Conservation (phyloP, 768 basidiomycete species). For the Mycena pura region DNA sequence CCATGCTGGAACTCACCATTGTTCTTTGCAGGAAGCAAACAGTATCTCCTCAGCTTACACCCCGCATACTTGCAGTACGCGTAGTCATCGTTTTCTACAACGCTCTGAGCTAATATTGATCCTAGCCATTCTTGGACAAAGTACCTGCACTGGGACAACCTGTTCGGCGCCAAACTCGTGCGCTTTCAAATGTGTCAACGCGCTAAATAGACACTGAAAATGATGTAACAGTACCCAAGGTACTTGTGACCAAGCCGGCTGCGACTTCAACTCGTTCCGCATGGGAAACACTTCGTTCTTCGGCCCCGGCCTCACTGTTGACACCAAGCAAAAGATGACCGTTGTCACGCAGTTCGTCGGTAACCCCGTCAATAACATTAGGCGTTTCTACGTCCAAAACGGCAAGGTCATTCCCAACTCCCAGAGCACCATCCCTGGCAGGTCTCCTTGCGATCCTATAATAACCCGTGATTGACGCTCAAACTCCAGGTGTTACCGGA, state of each 20-base stretch:
- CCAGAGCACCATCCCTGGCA: constrained; percentile 42
- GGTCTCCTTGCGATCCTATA: neutral
- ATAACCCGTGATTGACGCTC: neutral
- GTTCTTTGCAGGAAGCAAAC: constrained; percentile 18
- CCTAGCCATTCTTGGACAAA: constrained; percentile 37
- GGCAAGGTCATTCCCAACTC: constrained; percentile 43
- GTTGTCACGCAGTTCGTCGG: constrained; percentile 43
- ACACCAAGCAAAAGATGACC: constrained; percentile 48
- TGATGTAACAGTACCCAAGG: constrained; percentile 23
- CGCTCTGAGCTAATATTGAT: neutral
- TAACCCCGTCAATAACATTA: constrained; percentile 48
- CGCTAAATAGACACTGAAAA: neutral
- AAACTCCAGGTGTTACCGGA: constrained; percentile 25
- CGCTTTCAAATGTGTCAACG: neutral
- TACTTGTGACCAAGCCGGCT: constrained; percentile 50
- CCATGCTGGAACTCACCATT: constrained; percentile 12
- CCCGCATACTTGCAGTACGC: constrained; percentile 45
- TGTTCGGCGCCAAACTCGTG: constrained; percentile 32
- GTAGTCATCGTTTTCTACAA: constrained; percentile 13
- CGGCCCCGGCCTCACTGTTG: constrained; percentile 45
- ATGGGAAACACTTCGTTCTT: constrained; percentile 41
- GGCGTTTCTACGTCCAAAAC: constrained; percentile 51
- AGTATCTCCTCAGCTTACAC: constrained; percentile 45
- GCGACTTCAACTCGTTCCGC: constrained; percentile 56
- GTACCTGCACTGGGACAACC: constrained; percentile 41